phyloP scores from a whole-genome alignment of 1,139 yeast species.

The Candida albicans region DNA sequence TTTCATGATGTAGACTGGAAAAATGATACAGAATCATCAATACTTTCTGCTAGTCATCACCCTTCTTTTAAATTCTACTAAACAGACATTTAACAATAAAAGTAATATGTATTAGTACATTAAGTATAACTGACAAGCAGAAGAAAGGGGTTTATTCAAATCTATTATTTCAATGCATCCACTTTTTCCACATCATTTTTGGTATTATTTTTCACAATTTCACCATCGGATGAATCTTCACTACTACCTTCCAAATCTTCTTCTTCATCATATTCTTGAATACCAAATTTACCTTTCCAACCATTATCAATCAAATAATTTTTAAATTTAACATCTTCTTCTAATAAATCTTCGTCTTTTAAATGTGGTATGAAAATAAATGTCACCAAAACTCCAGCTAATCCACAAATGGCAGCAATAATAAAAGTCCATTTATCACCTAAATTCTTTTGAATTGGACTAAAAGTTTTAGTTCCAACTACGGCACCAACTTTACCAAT shows the following conservation, averaged over 20 bases:
- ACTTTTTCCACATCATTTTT: too few species aligned
- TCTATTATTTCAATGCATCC: too few species aligned
- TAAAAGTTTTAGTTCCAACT: slow-evolving; percentile 46
- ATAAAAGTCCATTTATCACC: slow-evolving; percentile 45
- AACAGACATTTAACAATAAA: too few species aligned
- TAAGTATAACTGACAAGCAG: too few species aligned
- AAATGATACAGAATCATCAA: too few species aligned
- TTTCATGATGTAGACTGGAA: too few species aligned
- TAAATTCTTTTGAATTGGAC: slow-evolving; percentile 39
- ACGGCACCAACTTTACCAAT: slow-evolving; percentile 54
- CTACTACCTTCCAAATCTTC: slow-evolving; percentile 14
- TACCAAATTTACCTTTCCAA: slow-evolving; percentile 64
- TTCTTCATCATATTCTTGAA: slow-evolving; percentile 24
- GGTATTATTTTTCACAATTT: background rate
- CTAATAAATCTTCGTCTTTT: slow-evolving; percentile 63
- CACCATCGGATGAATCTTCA: slow-evolving; percentile 5
- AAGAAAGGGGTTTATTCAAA: too few species aligned
- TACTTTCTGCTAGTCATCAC: too few species aligned
- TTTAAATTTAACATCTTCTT: slow-evolving; percentile 63
- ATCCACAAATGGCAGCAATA: slow-evolving; percentile 69
- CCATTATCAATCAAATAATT: slow-evolving; percentile 64
- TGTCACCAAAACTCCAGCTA: slow-evolving; percentile 63
- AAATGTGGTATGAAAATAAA: slow-evolving; percentile 67
- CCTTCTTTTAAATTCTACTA: too few species aligned
- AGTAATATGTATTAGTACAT: too few species aligned